Percentiles rank a stretch among this genome's conserved stretches.
Conservation (phyloP, 2,329 filamentous ascomycete species). For the Colletotrichum nymphaeae region DNA sequence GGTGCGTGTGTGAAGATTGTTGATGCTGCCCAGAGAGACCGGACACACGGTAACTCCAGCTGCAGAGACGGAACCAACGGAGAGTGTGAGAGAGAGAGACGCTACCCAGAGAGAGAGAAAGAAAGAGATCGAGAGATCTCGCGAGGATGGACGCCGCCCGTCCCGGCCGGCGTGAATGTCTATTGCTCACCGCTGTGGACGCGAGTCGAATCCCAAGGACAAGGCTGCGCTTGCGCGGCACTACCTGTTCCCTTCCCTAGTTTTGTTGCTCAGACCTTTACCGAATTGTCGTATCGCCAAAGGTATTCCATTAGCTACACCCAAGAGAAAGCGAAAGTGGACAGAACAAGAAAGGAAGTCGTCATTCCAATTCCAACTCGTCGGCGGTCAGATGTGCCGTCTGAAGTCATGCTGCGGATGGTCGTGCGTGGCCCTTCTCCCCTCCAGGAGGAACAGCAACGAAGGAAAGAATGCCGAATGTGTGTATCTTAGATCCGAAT, state of each 20-base stretch:
- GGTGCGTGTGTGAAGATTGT: not conserved
- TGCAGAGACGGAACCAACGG: not conserved
- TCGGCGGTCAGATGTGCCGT: slow-evolving; percentile 2
- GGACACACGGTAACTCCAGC: not conserved
- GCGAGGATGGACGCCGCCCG: not conserved
- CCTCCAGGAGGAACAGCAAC: not conserved
- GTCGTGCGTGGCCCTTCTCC: not conserved
- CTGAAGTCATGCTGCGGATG: not conserved
- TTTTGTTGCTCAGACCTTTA: not conserved
- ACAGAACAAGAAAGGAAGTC: not conserved
- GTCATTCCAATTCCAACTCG: not conserved
- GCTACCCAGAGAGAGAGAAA: not conserved
- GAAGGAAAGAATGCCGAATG: not conserved
- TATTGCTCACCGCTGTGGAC: slow-evolving; percentile 6
- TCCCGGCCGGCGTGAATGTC: not conserved
- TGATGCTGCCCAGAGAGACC: not conserved
- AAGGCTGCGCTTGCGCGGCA: not conserved
- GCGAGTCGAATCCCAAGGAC: not conserved
- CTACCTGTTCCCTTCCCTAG: not conserved
- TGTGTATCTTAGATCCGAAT: not conserved
- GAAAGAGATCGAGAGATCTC: not conserved
- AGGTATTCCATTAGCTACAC: too few species aligned
- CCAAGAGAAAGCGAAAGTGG: not conserved
- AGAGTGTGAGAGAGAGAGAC: not conserved
- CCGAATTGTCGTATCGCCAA: not conserved